Base-by-base conservation (phyloP, 495 filamentous ascomycete genomes). In the Daldinia decipiens region DNA sequence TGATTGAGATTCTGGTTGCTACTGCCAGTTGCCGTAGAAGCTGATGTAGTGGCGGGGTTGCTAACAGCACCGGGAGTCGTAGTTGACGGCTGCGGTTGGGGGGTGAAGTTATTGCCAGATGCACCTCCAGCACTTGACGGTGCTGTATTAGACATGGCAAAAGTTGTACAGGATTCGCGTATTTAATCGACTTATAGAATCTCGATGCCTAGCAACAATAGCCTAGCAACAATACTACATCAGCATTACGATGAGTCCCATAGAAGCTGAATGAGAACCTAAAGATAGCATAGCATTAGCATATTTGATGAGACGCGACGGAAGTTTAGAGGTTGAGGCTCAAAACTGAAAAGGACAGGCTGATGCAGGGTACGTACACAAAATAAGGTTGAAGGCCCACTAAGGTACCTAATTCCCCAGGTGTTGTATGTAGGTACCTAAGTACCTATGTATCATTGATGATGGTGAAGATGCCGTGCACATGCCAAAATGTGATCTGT, bases 1-100 rank as follows among this genome's bases (percentile, higher is more conserved):
- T 96, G 93, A 68, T 99, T 99, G 7, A 99, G 78, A 75, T 97
- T 97, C 70, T 96, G 94, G 45, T 92, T 85, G 82, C 87, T 71
- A 4, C 24, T 55, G 72, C 85, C 66, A 79, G 86, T 68, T 73
- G 79, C 51, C 68, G 84, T 59, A 31, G 72, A 56, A 34, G 53
- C 51, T 80, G 81, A 43, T 74, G 80, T n/a, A 68, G 76, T 62
- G 6, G 60, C 54, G 7, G 67, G 34, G 26, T 68, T 64, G 5
- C 65, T 69, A 36, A 61, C 62, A 32, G 66, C 72, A 17, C 65
- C 71, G 12, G 74, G 59, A 43, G 74, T 63, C 11, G 77, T 65
- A 26, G 74, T 57, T 6, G 71, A 19, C 13, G 26, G 54, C 15
- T 73, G 76, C 53, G 71, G 51, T 19, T 69, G 71, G 15, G 70